Conservation (phyloP, 805 yeast species). For the Nakazawaea holstii region DNA sequence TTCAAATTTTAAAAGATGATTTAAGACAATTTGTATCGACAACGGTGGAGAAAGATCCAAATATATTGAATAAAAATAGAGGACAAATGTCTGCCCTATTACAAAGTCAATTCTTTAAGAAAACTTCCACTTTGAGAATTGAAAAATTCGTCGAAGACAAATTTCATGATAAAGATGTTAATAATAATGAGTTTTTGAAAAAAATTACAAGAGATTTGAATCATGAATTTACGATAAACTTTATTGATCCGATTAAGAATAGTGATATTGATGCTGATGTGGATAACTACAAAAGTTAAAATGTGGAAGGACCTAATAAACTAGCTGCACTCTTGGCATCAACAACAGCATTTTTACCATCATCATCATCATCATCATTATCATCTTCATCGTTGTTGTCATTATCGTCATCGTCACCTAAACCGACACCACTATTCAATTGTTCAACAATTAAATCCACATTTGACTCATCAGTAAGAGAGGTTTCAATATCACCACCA, state of each 20-base stretch:
- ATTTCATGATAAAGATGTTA: neutral
- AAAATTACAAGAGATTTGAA: slow-evolving; percentile 8
- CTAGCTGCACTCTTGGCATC: slow-evolving; percentile 85
- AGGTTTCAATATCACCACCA: neutral
- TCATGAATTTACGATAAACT: slow-evolving; percentile 1
- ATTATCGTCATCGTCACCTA: no score
- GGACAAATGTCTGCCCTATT: slow-evolving; percentile 41
- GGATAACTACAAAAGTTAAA: slow-evolving; percentile 25
- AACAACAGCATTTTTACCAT: slow-evolving; percentile 34
- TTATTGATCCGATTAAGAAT: neutral
- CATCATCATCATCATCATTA: slow-evolving; percentile 15
- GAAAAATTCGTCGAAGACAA: slow-evolving; percentile 8
- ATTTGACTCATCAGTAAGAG: no score
- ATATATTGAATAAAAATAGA: slow-evolving; percentile 33
- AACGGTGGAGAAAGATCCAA: slow-evolving; percentile 35
- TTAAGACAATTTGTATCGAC: slow-evolving; percentile 34
- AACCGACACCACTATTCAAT: no score
- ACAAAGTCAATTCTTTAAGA: slow-evolving; percentile 35
- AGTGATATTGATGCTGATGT: no score
- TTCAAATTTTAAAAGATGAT: slow-evolving; percentile 32
- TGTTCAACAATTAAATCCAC: no score
- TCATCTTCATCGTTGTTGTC: neutral
- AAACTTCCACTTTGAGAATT: slow-evolving; percentile 6
- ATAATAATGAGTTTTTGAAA: slow-evolving; percentile 6
- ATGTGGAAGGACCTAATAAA: slow-evolving; percentile 71